Conservation (phyloP, 164 flowering plant genomes). For the Berberis vulgaris region DNA sequence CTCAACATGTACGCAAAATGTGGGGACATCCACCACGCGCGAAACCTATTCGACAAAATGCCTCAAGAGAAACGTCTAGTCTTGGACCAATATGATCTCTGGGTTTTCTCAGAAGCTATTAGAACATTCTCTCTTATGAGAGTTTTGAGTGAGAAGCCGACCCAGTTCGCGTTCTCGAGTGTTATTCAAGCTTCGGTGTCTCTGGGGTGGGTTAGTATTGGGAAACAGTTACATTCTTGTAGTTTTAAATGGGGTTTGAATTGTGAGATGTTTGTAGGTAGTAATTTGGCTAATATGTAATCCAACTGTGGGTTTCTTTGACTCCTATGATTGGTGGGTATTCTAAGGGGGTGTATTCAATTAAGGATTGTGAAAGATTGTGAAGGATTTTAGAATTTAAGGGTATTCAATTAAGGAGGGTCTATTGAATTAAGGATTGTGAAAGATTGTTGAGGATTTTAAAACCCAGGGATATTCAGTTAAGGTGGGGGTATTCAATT, state of each 20-base stretch:
- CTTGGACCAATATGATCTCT: conserved; percentile 56
- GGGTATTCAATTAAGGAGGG: no score
- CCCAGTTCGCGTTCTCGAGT: conserved; percentile 48
- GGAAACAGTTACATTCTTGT: conserved; percentile 39
- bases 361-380: no score
- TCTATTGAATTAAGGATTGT: no score
- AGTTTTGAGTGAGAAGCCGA: conserved; percentile 26
- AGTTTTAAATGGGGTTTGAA: conserved; percentile 32
- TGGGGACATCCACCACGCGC: conserved; percentile 27
- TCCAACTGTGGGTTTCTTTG: conserved; percentile 50
- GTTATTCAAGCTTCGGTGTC: conserved; percentile 29
- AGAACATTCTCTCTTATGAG: conserved; percentile 34
- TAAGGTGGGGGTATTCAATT: no score
- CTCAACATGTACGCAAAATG: conserved; percentile 46
- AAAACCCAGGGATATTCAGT: no score
- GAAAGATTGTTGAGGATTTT: no score
- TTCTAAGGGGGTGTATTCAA: background rate
- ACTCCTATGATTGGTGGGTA: conserved; percentile 53
- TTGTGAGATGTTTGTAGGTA: conserved; percentile 40
- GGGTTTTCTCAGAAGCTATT: conserved; percentile 41
- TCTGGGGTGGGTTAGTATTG: conserved; percentile 21
- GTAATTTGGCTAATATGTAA: conserved; percentile 45
- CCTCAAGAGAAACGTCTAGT: conserved; percentile 41
- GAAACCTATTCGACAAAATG: conserved; percentile 48
- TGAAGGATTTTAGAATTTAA: no score